phyloP scores from a whole-genome alignment of 352 stramenopile genomes.

The Pythium aquatile region DNA sequence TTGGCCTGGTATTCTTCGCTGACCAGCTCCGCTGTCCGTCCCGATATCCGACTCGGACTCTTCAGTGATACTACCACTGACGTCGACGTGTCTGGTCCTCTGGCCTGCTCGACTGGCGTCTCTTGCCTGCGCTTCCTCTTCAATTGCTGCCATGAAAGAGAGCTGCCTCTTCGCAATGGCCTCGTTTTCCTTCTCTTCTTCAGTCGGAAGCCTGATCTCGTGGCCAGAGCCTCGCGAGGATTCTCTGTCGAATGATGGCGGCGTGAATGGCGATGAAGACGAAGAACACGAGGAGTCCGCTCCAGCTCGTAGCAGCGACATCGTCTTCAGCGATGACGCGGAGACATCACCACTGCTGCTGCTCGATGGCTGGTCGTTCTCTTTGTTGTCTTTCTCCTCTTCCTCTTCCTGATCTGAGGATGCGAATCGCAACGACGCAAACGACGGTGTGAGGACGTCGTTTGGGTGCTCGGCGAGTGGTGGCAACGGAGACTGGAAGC shows the following conservation, averaged over 20 bases:
- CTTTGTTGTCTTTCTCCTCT: constrained; percentile 35
- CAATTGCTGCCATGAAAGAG: constrained; percentile 53
- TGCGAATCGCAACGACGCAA: constrained; percentile 25
- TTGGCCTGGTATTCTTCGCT: background rate
- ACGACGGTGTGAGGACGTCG: constrained; percentile 22
- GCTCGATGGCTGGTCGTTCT: constrained; percentile 9
- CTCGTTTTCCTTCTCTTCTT: background rate
- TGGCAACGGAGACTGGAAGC: background rate
- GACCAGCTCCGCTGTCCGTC: background rate
- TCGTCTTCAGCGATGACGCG: constrained; percentile 24
- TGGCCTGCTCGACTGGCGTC: background rate
- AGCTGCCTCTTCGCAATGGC: constrained; percentile 41
- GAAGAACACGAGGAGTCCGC: constrained; percentile 4
- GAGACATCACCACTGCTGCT: background rate
- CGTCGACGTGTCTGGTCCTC: background rate
- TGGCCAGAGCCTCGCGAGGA: background rate
- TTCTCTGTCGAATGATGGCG: background rate
- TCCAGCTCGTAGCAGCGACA: constrained; percentile 20
- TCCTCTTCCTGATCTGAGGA: constrained; percentile 17
- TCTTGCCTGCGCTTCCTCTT: constrained; percentile 34
- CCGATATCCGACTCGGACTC: constrained; percentile 4
- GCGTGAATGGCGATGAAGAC: background rate
- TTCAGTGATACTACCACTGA: background rate
- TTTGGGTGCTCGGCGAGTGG: constrained; percentile 14
- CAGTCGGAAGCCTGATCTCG: background rate